Percentiles rank a stretch among this genome's conserved stretches.
phyloP scores from a whole-genome alignment of 1,139 yeast genomes.

The Spencermartinsiella ligniputridi region DNA sequence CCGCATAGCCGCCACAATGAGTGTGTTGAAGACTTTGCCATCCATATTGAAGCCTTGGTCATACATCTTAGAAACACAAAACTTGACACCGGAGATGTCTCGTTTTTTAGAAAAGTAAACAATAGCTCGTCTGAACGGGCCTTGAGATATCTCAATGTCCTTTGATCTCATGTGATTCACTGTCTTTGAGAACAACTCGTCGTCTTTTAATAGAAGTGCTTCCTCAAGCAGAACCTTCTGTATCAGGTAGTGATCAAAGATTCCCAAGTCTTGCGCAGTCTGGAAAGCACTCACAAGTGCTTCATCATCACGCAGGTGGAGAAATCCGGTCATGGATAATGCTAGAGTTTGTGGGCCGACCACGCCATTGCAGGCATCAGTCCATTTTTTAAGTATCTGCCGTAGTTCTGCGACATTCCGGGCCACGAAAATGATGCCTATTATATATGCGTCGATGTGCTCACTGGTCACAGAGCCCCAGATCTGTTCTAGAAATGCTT shows the following conservation, averaged over 20 bases:
- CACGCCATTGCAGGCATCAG: conserved; percentile 1
- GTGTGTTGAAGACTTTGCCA: background rate
- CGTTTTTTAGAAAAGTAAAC: conserved; percentile 7
- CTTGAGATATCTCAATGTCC: background rate
- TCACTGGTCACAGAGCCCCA: conserved; percentile 16
- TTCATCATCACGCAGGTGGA: conserved; percentile 10
- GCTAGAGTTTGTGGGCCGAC: conserved; percentile 6
- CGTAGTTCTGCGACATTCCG: conserved; percentile 18
- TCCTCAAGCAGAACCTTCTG: conserved; percentile 16
- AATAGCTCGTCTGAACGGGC: conserved; percentile 6
- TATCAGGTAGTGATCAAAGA: conserved; percentile 11
- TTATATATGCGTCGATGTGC: conserved; percentile 18
- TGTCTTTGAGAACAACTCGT: conserved; percentile 11
- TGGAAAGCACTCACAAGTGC: conserved; percentile 10
- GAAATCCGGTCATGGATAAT: conserved; percentile 15
- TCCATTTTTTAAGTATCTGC: conserved; percentile 21
- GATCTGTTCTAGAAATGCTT: conserved; percentile 22
- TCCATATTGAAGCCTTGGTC: conserved; percentile 4
- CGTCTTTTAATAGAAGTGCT: conserved; percentile 14
- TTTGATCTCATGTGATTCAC: conserved; percentile 3
- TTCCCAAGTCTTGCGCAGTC: conserved; percentile 9
- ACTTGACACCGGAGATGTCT: conserved; percentile 6
- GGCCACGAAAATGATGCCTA: conserved; percentile 17
- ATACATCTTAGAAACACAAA: conserved; percentile 8
- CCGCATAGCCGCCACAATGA: background rate